Evolutionary conservation across 331 rosid genomes (phyloP), one percentile per base, ranked within the genome.

Genomic region (Pyrus hybrid): DNA sequence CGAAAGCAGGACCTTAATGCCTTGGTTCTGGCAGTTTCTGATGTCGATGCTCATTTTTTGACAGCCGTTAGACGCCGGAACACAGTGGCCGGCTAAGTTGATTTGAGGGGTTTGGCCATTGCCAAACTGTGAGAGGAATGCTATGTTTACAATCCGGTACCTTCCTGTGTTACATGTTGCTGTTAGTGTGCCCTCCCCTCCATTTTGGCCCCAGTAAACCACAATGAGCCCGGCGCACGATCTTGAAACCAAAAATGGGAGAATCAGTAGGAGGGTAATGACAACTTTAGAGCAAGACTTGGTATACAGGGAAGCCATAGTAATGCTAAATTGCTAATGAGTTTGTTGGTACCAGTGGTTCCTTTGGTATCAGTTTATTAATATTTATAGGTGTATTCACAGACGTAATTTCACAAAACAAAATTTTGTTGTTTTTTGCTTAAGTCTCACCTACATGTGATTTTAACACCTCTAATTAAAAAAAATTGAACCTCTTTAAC

Each of bases 1-100:
- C 14, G 93, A 88, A 20, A 88, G 83, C 22, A 86, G 4, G 23
- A 88, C 82, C 74, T 82, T 80, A 33, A 88, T 76, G 35, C 89
- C 86, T 23, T 3, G 56, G 22, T n/a, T 83, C 16, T 81, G 93
- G 66, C 93, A 86, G 51, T 53, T 68, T 29, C 35, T 18, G 2
- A 86, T 82, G 23, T n/a, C 80, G 0, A 9, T 25, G 53, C 73
- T 74, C 4, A 65, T 20, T 23, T 35, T 35, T 20, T 28, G 71
- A 65, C 82, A 84, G 3, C 73, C 73, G 7, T 75, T 71, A 9
- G 47, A 47, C 16, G 69, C 45, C 5, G 74, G 68, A 12, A 28
- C 26, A 21, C 86, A 85, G 51, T 85, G 86, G 6, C 79, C 75
- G 0, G 83, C 76, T 12, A 85, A 51, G 33, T 80, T 82, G 64